Base-by-base conservation (phyloP, 495 filamentous ascomycete genomes). In the Annulohypoxylon stygium region DNA sequence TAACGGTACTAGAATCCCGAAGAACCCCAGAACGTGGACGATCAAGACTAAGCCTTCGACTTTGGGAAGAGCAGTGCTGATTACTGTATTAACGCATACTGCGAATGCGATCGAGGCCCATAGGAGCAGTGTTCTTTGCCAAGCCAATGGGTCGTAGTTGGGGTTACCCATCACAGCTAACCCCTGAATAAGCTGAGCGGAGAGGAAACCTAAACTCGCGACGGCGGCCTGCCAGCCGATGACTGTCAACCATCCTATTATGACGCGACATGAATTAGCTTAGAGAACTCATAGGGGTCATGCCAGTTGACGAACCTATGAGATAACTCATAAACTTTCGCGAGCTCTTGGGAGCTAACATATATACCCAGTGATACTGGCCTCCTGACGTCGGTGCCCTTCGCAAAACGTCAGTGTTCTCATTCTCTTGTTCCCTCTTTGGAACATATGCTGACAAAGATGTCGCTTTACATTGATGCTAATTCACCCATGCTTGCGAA, bases 241-340 rank as follows among this genome's bases (percentile, higher is more conserved):
- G 4, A 86, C 85, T 34, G 82, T 86, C 23, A 91, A 80, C 90
- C 89, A 92, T 12, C 88, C 71, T 54, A 3, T 1, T 43, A 30
- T 53, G 2, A 34, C 16, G 14, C 2, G 12, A n/a, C 39, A 4
- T 43, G 12, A 11, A 4, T 39, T 43, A 43, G 39, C 12, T 43
- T 12, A 43, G 14, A 12, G 1, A 43, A 2, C 11, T 14, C 3
- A 14, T 4, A 14, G 11, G 14, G 3, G 39, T 43, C 39, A 4
- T 14, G 45, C 3, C 2, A 45, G 54, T 3, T 47, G 23, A 69
- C 61, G 10, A 60, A 70, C 71, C 88, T 53, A 87, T 87, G 37
- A 89, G 82, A 73, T 90, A 91, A 71, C 88, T 89, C 9, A 89
- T 77, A 45, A 88, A 87, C 61, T 87, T 88, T 64, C 88, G 87